Evolutionary conservation across 768 basidiomycete genomes (phyloP), one percentile per base, ranked within the genome.

Genomic region (Gyrodon lividus): DNA sequence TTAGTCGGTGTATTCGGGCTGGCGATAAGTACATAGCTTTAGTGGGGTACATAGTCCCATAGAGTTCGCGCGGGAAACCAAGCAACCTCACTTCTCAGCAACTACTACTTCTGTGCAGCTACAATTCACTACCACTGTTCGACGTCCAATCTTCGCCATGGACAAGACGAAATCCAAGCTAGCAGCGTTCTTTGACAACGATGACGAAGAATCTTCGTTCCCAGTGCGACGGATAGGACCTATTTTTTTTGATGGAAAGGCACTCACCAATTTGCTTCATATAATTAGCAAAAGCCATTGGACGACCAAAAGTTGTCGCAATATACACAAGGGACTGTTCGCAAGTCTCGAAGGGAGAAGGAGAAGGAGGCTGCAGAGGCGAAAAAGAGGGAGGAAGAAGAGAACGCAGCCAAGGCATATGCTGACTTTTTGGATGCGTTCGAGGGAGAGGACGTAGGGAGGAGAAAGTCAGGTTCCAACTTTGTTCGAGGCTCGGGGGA

Each of bases 351-450:
- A 52, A 78, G 89, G 57, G 95, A 98, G 71, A 88, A 89, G 62
- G 97, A 98, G 66, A 86, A 85, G 63, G 95, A 98, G 62, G 87
- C 87, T 43, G 95, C 91, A 31, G 93, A 95, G 63, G 87, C 86
- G 34, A 97, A 93, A 72, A 85, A 86, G 61, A 81, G 77, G 56
- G 89, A 91, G 64, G 91, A 92, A 62, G 90, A 92, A 63, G 84
- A 84, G 45, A 77, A 79, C 57, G 89, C 89, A 38, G 89, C 83
- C 4, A 84, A 80, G 59, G 89, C 87, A 2, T 89, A 88, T 62
- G 85, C 85, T 22, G 92, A 94, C 59, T 95, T 92, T 67, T 64
- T 93, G 58, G 86, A 90, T 56, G 83, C 84, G 19, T 94, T 93
- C 61, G 89, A 93, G 42, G 86, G 85, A 6, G 87, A 87, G 39